Base-by-base conservation (phyloP, 768 basidiomycete species). In the Phylloporus rhodoxanthus region DNA sequence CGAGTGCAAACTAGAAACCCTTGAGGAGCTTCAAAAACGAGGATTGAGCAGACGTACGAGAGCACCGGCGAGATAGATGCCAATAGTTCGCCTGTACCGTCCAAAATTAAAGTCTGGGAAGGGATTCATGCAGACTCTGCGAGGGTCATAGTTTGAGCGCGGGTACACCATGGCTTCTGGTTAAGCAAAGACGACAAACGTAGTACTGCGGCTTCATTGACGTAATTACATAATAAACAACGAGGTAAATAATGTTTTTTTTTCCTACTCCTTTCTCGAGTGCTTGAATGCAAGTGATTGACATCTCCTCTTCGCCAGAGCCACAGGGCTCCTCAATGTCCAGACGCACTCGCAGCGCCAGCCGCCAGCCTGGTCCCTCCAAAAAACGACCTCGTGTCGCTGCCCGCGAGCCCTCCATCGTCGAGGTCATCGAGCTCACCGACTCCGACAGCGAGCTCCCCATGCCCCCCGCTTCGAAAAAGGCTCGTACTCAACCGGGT, bases 1-100 rank as follows among this genome's bases (percentile, higher is more conserved):
- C 94, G 17, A 97, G 72, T 1, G 93, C 90, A 68, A 97, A 98
- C 94, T 94, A 40, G 20, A 44, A 43, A 47, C 13, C 28, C 15
- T 40, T 45, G 37, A 53, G 45, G 52, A 34, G 5, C 9, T 13
- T 10, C 10, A 21, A n/a, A 20, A 3, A 42, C 9, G 3, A 17
- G 40, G 53, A 28, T n/a, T n/a, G 34, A 40, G 45, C 33, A 17
- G 45, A 79, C 91, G 55, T 64, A 98, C 94, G 55, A 99, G 74
- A 43, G 84, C 94, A 36, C 95, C 95, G 1, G 93, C 87, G 48
- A 91, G 71, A 67, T 97, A 97, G 10, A 97, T 86, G 17, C 93
- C 92, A 17, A 91, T 73, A 2, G 89, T 81, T 23, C 93, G 74
- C 54, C 84, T 82, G 69, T 92, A 82, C 66, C 76, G 88, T 47